These are phyloP conservation scores for Suillus americanus DNA, from an alignment of 768 basidiomycete genomes.

Conservation along the genomic window DNA sequence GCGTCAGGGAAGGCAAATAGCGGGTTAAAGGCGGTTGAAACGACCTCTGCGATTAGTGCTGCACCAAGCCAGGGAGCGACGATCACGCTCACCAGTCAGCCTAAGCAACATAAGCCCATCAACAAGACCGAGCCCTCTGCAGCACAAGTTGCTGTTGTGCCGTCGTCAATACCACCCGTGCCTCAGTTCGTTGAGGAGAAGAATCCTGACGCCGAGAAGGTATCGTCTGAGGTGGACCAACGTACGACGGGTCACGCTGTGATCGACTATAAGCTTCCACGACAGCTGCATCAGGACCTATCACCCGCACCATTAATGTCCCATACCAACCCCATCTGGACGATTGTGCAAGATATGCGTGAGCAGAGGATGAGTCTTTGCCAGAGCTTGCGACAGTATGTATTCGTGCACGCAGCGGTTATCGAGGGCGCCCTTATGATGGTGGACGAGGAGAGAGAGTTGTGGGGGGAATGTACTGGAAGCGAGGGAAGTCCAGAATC, in stretches of 20 bases:
- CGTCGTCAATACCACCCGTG: conserved; percentile 1
- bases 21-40: neutral
- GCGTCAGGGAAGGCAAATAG: neutral
- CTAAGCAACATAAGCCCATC: neutral
- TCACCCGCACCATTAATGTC: conserved; percentile 62
- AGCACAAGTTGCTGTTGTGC: neutral
- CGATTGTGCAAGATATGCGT: conserved; percentile 89
- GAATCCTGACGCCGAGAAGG: conserved; percentile 1
- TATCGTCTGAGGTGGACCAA: conserved; percentile 12
- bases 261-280: conserved; percentile 63
- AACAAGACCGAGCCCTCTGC: conserved; percentile 6
- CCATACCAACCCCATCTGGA: conserved; percentile 75
- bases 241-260: conserved; percentile 16
- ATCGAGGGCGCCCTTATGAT: conserved; percentile 79
- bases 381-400: conserved; percentile 92
- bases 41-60: conserved; percentile 6
- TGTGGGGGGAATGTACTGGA: conserved; percentile 25
- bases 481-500: conserved; percentile 21
- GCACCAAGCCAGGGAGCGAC: neutral
- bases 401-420: conserved; percentile 87
- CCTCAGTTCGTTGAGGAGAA: conserved; percentile 3
- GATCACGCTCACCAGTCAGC: neutral
- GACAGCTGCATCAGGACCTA: conserved; percentile 50
- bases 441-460: conserved; percentile 66
- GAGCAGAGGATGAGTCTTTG: conserved; percentile 97